phyloP scores from a whole-genome alignment of 2,329 filamentous ascomycete genomes.

The Botryotinia narcissicola region DNA sequence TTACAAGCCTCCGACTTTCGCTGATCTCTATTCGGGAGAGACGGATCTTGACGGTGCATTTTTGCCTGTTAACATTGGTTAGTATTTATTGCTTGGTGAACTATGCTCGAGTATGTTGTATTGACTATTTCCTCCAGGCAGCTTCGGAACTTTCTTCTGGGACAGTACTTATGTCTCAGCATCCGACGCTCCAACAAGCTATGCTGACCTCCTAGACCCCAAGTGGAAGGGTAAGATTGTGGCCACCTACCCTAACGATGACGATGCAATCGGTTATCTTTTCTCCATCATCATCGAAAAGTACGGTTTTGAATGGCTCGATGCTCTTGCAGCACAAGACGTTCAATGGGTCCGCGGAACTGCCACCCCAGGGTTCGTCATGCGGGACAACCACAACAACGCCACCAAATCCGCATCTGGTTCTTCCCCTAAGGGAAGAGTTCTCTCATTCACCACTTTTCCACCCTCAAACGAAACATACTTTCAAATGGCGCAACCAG shows the following conservation, averaged over 20 bases:
- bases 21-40: not conserved
- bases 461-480: not conserved
- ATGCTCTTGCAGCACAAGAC: not conserved
- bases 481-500: not conserved
- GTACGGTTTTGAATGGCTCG: not conserved
- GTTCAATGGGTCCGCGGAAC: slow-evolving; percentile 13
- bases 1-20: slow-evolving; percentile 1
- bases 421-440: not conserved
- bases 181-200: slow-evolving; percentile 20
- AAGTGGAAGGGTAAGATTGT: slow-evolving; percentile 13
- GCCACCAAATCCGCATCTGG: not conserved
- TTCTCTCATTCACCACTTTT: not conserved
- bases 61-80: not conserved
- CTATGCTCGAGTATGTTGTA: not conserved
- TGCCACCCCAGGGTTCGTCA: not conserved
- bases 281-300: slow-evolving; percentile 5
- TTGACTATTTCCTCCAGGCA: not conserved
- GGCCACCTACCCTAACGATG: slow-evolving; percentile 7
- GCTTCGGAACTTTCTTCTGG: not conserved
- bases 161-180: not conserved
- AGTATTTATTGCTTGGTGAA: not conserved
- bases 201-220: not conserved
- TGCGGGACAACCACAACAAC: not conserved
- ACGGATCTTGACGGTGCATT: slow-evolving; percentile 8
- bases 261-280: not conserved